phyloP scores from a whole-genome alignment of 164 flowering plant species.

The Tetrastigma voinierianum region DNA sequence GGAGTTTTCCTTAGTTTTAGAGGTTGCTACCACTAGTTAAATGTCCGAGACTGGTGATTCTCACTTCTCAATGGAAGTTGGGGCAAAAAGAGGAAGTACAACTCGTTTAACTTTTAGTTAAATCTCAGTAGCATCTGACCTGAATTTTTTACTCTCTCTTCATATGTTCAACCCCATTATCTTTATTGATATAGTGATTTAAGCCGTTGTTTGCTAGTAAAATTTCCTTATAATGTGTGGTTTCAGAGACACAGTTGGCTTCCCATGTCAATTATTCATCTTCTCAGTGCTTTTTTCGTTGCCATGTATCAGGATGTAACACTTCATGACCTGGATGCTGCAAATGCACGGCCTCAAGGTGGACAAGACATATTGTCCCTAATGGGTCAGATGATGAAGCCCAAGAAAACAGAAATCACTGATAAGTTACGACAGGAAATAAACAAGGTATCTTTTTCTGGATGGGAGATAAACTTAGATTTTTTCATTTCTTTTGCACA shows the following conservation, averaged over 20 bases:
- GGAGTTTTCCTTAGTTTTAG: background rate
- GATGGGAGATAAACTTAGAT: background rate
- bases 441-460: slow-evolving; percentile 57
- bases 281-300: background rate
- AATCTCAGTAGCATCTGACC: no score
- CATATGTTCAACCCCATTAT: no score
- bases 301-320: slow-evolving; percentile 42
- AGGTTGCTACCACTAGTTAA: background rate
- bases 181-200: no score
- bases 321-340: slow-evolving; percentile 56
- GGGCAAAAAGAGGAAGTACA: no score
- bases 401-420: slow-evolving; percentile 94
- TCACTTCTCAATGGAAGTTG: no score
- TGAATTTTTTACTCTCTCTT: no score
- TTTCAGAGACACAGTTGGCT: background rate
- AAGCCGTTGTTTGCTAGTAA: no score
- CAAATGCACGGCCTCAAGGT: slow-evolving; percentile 57
- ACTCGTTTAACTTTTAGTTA: no score
- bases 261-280: background rate
- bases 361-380: slow-evolving; percentile 48
- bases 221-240: no score
- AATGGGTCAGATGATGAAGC: slow-evolving; percentile 92
- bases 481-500: background rate
- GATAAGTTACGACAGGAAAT: slow-evolving; percentile 93
- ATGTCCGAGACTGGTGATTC: no score